Evolutionary conservation across 2,329 filamentous ascomycete genomes (phyloP).

Genomic region (Venturia pyrina): DNA sequence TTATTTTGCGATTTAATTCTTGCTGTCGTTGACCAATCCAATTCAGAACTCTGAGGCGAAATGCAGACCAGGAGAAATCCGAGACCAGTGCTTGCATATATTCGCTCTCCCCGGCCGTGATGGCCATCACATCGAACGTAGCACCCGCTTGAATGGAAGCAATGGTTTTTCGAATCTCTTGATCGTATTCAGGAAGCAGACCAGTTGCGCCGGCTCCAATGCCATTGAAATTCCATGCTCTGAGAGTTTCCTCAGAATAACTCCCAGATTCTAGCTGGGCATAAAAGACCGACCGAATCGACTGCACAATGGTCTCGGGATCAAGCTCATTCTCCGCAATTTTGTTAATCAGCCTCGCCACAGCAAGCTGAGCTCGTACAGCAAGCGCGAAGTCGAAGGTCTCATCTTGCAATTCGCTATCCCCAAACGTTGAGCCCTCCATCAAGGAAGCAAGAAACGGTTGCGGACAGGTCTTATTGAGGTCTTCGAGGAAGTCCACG

Average conservation of each 20-base stretch:
- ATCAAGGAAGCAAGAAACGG: slow-evolving; percentile 23
- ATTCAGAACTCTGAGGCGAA: slow-evolving; percentile 33
- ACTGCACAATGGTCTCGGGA: slow-evolving; percentile 21
- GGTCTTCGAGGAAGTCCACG: slow-evolving; percentile 21
- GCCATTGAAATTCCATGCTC: slow-evolving; percentile 25
- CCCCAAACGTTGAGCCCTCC: slow-evolving; percentile 20
- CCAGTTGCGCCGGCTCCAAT: slow-evolving; percentile 29
- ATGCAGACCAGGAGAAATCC: slow-evolving; percentile 40
- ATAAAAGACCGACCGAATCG: slow-evolving; percentile 34
- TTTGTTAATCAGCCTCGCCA: slow-evolving; percentile 31
- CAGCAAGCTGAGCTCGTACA: slow-evolving; percentile 45
- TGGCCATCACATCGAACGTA: slow-evolving; percentile 22
- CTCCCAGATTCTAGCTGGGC: slow-evolving; percentile 14
- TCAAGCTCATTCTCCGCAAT: slow-evolving; percentile 25
- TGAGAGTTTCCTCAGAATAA: slow-evolving; percentile 16
- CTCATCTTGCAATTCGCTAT: slow-evolving; percentile 30
- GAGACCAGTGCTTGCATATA: slow-evolving; percentile 35
- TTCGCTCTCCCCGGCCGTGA: slow-evolving; percentile 21
- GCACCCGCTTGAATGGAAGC: slow-evolving; percentile 28
- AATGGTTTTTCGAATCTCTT: slow-evolving; percentile 28
- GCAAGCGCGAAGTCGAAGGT: slow-evolving; percentile 43
- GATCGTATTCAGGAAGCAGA: slow-evolving; percentile 27
- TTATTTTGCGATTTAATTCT: slow-evolving; percentile 36
- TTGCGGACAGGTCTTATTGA: slow-evolving; percentile 27
- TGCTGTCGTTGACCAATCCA: slow-evolving; percentile 37